Evolutionary conservation across 2,329 filamentous ascomycete genomes (phyloP), one percentile per base, ranked within the genome.

Genomic region (Hypoxylon sp.): DNA sequence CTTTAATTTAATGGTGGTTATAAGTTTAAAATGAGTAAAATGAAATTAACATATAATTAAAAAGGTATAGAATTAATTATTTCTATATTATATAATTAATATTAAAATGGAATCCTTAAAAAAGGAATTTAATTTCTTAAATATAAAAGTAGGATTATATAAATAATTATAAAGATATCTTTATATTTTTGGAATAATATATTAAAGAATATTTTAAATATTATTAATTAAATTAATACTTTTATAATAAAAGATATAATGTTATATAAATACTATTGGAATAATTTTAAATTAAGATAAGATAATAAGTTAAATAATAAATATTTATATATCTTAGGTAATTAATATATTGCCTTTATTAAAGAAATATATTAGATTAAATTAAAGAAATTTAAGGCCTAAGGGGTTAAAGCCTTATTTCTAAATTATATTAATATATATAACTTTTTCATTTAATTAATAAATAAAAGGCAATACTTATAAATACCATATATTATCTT

Each of bases 71-170:
- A 39, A n/a, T n/a, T 39, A 39, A 39, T 39, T 39, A 39, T 39
- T n/a, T 39, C n/a, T n/a, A 39, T 14, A 5, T 6, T n/a, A 2
- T 39, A 39, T 39, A 39, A 39, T n/a, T 39, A 39, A n/a, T 39
- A n/a, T 39, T 39, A 39, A 39, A 39, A 39, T 39, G n/a, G n/a
- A n/a, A n/a, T 39, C 4, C n/a, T 39, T 39, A n/a, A 39, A 39
- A 39, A 39, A n/a, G 14, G 35, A n/a, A 39, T 39, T 39, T 39
- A 39, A n/a, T 13, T 39, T n/a, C n/a, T 39, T 39, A 39, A 39
- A n/a, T n/a, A 4, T 39, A 39, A 39, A n/a, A 39, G 14, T n/a
- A n/a, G n/a, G n/a, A 3, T 3, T n/a, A n/a, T 39, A 10, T 39
- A 39, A 39, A 39, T 39, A n/a, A 39, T 3, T n/a, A 39, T 39